Conservation (phyloP, 2,329 filamentous ascomycete species). For the Fusarium phyllophilum region DNA sequence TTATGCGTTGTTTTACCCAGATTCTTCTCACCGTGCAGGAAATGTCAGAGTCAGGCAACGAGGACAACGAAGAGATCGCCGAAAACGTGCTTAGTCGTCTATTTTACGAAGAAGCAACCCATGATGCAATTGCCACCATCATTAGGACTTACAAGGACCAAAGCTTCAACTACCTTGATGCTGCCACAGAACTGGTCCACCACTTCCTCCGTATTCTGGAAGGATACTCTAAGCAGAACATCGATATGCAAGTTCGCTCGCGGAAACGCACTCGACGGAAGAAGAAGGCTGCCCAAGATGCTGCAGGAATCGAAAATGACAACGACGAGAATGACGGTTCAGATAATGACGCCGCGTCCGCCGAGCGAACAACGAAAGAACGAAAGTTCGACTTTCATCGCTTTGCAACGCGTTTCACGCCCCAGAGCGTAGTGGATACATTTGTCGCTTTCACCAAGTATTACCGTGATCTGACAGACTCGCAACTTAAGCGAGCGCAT, state of each 20-base stretch:
- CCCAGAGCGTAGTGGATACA: slow-evolving; percentile 87
- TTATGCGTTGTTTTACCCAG: slow-evolving; percentile 95
- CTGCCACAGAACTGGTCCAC: slow-evolving; percentile 88
- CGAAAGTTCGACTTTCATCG: slow-evolving; percentile 93
- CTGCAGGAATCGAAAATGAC: slow-evolving; percentile 55
- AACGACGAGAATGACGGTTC: slow-evolving; percentile 74
- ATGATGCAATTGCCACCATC: slow-evolving; percentile 85
- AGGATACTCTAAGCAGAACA: slow-evolving; percentile 92
- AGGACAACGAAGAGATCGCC: slow-evolving; percentile 97
- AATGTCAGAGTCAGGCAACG: slow-evolving; percentile 83
- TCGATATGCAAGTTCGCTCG: slow-evolving; percentile 91
- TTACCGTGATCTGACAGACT: slow-evolving; percentile 80
- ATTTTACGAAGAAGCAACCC: slow-evolving; percentile 97
- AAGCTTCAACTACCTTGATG: slow-evolving; percentile 91
- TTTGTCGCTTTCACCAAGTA: slow-evolving; percentile 83
- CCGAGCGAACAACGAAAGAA: slow-evolving; percentile 78
- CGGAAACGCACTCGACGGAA: slow-evolving; percentile 78
- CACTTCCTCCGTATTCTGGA: slow-evolving; percentile 94
- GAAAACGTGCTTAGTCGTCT: slow-evolving; percentile 96
- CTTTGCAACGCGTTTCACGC: slow-evolving; percentile 83
- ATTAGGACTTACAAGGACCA: slow-evolving; percentile 91
- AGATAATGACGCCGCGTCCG: slow-evolving; percentile 76
- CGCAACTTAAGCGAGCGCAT: slow-evolving; percentile 90
- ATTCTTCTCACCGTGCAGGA: slow-evolving; percentile 92
- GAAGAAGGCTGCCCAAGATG: slow-evolving; percentile 68